These are phyloP conservation scores for Leishmania aethiopica DNA, from an alignment of 208 protist species.

Conservation along the genomic window DNA sequence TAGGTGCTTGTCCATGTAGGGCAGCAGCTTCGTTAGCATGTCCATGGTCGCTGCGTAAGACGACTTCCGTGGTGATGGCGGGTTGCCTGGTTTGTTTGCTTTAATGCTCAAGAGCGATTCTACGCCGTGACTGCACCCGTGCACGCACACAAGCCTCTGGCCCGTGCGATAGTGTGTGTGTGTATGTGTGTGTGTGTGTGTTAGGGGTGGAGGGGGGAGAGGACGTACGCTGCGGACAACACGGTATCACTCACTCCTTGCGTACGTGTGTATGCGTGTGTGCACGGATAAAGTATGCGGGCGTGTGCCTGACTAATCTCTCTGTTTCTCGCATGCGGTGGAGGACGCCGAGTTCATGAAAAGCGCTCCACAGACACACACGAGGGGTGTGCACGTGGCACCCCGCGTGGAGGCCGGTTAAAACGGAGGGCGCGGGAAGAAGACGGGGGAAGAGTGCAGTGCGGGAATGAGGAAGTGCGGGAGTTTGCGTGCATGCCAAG, in stretches of 20 bases:
- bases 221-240: neutral
- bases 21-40: slow-evolving; percentile 72
- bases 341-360: neutral
- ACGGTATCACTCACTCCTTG: neutral
- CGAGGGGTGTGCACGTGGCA: neutral
- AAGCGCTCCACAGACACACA: neutral
- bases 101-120: neutral
- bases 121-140: neutral
- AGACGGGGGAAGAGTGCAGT: neutral
- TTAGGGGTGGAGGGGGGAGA: too few relatives aligned
- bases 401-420: neutral
- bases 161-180: neutral
- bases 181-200: too few relatives aligned
- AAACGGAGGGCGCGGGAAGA: neutral
- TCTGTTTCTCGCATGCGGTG: neutral
- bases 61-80: neutral
- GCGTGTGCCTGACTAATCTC: slow-evolving; percentile 9
- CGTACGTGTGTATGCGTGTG: neutral
- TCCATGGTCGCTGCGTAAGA: slow-evolving; percentile 42
- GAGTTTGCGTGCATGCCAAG: neutral
- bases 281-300: neutral
- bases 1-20: slow-evolving; percentile 90
- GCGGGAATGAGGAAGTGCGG: neutral
- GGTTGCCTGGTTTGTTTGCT: neutral
- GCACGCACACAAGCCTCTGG: neutral